Base-by-base conservation (phyloP, 164 flowering plant species). In the grape (Vitis vinifera) region DNA sequence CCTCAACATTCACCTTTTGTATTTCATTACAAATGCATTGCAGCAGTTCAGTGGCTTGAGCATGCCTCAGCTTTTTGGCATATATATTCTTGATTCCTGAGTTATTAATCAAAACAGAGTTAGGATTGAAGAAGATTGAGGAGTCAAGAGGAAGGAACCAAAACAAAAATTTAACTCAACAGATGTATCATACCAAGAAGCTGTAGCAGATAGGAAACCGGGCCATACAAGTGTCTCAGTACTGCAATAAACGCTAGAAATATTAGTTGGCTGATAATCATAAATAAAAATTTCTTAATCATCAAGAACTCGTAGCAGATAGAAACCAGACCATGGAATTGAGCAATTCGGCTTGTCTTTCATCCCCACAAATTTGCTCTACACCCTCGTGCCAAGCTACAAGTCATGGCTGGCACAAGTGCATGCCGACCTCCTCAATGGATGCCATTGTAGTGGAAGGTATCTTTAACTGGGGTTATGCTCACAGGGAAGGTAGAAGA, bases 1-100 rank as follows among this genome's bases (percentile, higher is more conserved):
- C 30, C 10, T 31, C 2, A 0, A 0, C 19, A 3, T 44, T 16
- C 15, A 63, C 2, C 17, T 17, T 65, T 16, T 51, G 52, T 8
- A 72, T 59, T 55, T 29, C 66, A 19, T 50, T 1, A 14, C 57
- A 16, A 10, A 73, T 58, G 44, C 29, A 27, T 1, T 47, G 14
- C 10, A 72, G 59, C 12, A 76, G 14, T 14, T 68, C 60, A 23
- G 53, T 50, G 13, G 73, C 67, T 72, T 72, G 73, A 11, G 23
- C 14, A 51, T 76, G 79, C 9, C 23, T 23, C 59, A 72, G 37
- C 68, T 71, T 76, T 16, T 49, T 11, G 5, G 68, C 53, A 37
- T 68, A 68, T 52, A 76, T 53, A 7, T 31, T 3, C 17, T 12
- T 76, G 44, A 76, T 52, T 12, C 73, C 67, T 63, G 29, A 1